Base-by-base conservation (phyloP, 192 early-diverging fungal genomes). In the Linnemannia hyalina region DNA sequence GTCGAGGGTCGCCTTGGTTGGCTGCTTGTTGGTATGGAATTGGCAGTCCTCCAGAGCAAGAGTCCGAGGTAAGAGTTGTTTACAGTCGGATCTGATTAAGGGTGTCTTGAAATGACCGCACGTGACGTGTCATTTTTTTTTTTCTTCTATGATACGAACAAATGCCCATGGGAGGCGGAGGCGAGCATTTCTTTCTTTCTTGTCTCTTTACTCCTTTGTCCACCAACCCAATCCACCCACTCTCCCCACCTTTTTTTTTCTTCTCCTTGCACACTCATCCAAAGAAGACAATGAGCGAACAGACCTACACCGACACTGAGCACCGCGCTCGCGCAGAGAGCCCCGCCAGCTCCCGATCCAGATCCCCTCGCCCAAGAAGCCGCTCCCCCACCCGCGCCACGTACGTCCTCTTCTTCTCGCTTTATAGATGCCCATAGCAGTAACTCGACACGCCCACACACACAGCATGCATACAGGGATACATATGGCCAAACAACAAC, bases 281-380 rank as follows among this genome's bases (percentile, higher is more conserved):
- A 44, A 63, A 63, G 57, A 63, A 38, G n/a, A 69, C 41, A 38
- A 86, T 86, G 84, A 86, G 80, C 54, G 84, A 86, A 68, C 83
- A 85, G 41, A 55, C 78, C 18, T 85, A 86, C 52, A 74, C 69
- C 35, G 84, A 80, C n/a, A 70, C 75, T 42, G 84, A 86, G 44
- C 79, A 80, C 52, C 84, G 76, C 46, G 73, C 72, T 16, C 79
- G 79, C 55, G 84, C 65, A 32, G 78, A 81, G 41, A 86, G 79
- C 54, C 79, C 78, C 35, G 68, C 70, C 63, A 86, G 79, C 79
- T 86, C 84, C 18, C 75, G 84, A 70, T 86, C 84, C 42, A 76
- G 84, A 74, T 86, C 84, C 7, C 84, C 84, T 52, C 78, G 84
- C 46, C 84, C 84, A 35, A 86, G 84, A 78, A 81, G 79, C 72